Conservation (phyloP, 2,329 filamentous ascomycete species). For the Chalaropsis ovoidea region DNA sequence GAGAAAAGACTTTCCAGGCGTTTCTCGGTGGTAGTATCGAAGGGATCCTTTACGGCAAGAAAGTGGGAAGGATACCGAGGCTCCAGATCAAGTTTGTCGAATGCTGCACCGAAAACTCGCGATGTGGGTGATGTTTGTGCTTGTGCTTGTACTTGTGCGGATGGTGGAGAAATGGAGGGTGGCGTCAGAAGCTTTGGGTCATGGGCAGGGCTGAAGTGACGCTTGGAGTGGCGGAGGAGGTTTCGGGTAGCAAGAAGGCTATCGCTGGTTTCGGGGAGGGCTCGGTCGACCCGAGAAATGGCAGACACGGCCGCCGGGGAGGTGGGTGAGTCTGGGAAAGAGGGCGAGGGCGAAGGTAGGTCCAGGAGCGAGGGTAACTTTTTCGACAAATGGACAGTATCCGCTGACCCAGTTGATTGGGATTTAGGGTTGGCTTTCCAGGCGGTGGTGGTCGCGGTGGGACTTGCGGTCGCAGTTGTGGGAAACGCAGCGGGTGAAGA, state of each 20-base stretch:
- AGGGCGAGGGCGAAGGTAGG: conserved; percentile 11
- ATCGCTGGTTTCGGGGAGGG: conserved; percentile 2
- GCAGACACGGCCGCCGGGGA: conserved; percentile 12
- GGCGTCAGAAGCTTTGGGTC: conserved; percentile 12
- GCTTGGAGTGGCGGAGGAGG: conserved; percentile 5
- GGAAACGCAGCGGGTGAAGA: conserved; percentile 2
- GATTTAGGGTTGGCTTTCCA: conserved; percentile 20
- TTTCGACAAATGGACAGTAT: conserved; percentile 16
- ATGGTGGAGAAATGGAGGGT: conserved; percentile 9
- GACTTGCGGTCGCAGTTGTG: conserved; percentile 18
- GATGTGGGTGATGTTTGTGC: conserved; percentile 7
- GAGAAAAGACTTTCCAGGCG: conserved; percentile 4
- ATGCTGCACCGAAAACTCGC: conserved; percentile 6
- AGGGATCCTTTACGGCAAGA: not conserved
- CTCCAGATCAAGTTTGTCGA: conserved; percentile 7
- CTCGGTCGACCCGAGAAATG: conserved; percentile 15
- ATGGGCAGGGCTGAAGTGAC: conserved; percentile 7
- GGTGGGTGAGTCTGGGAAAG: conserved; percentile 12
- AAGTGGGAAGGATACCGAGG: not conserved
- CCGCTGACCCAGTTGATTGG: conserved; percentile 18
- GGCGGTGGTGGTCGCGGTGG: conserved; percentile 15
- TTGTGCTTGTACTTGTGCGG: not conserved
- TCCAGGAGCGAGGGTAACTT: conserved; percentile 13
- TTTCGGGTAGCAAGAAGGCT: not conserved
- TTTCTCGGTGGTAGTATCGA: not conserved